Percentiles rank a stretch among this genome's conserved stretches.
Evolutionary conservation across 768 basidiomycete species (phyloP).

Genomic region (Grammothele lineata): DNA sequence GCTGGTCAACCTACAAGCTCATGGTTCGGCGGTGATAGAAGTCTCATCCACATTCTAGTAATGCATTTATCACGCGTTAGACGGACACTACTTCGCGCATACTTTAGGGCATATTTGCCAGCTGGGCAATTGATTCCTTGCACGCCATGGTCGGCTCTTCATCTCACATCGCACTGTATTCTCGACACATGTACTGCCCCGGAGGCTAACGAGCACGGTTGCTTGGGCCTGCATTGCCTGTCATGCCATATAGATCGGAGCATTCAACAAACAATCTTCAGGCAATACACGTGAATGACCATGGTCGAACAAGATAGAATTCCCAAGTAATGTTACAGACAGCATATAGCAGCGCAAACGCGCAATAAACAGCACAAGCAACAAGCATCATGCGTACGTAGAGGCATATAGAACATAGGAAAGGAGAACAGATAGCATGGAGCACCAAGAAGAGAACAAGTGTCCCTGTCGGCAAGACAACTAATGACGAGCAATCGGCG

Average conservation of each 20-base stretch:
- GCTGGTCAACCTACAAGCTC: conserved; percentile 74
- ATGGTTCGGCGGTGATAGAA: conserved; percentile 42
- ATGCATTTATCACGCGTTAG: too few species aligned
- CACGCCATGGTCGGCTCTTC: too few species aligned
- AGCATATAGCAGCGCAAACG: conserved; percentile 11
- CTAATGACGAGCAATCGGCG: background rate
- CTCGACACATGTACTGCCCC: too few species aligned
- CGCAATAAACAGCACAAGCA: conserved; percentile 14
- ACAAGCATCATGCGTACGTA: conserved; percentile 3
- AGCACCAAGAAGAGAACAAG: background rate
- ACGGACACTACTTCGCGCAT: conserved; percentile 2
- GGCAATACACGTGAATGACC: too few species aligned
- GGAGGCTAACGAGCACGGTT: too few species aligned
- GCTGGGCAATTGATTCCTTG: too few species aligned
- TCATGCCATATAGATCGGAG: too few species aligned
- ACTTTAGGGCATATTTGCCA: too few species aligned
- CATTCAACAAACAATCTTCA: too few species aligned
- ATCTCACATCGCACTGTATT: too few species aligned
- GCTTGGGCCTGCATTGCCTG: too few species aligned
- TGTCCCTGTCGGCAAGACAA: conserved; percentile 4
- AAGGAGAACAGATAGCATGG: background rate
- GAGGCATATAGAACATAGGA: background rate
- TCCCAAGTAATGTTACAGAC: conserved; percentile 13
- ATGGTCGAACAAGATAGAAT: conserved; percentile 6
- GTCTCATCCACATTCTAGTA: too few species aligned